phyloP scores from a whole-genome alignment of 805 yeast species.

The Blastobotrys muscicola region DNA sequence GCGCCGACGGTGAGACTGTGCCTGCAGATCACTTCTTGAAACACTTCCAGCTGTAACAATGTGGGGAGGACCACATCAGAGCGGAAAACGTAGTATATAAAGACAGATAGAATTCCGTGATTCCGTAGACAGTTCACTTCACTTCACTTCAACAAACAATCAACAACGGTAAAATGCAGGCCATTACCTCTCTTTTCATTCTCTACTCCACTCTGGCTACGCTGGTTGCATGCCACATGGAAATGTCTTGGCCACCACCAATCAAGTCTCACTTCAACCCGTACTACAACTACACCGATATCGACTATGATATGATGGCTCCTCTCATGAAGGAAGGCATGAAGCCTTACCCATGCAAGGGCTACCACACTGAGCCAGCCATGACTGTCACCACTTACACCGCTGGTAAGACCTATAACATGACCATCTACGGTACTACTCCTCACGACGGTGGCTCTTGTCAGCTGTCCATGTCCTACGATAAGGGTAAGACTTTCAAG shows the following conservation, averaged over 20 bases:
- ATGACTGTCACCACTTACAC: slow-evolving; percentile 11
- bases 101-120: no score
- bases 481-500: slow-evolving; percentile 16
- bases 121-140: no score
- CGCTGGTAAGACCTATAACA: slow-evolving; percentile 10
- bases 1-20: no score
- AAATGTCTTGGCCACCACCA: slow-evolving; percentile 19
- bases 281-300: slow-evolving; percentile 2
- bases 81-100: no score
- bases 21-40: no score
- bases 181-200: no score
- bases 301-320: slow-evolving; percentile 15
- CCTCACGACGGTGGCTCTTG: slow-evolving; percentile 19
- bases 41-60: no score
- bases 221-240: slow-evolving; percentile 11
- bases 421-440: slow-evolving; percentile 13
- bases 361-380: slow-evolving; percentile 14
- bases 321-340: slow-evolving; percentile 8
- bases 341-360: slow-evolving; percentile 17
- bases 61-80: no score
- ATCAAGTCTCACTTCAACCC: slow-evolving; percentile 16
- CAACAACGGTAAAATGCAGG: no score
- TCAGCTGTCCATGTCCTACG: slow-evolving; percentile 18
- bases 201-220: no score
- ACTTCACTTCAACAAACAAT: no score